Base-by-base conservation (phyloP, 352 stramenopile genomes). In the Phytophthora sojae region DNA sequence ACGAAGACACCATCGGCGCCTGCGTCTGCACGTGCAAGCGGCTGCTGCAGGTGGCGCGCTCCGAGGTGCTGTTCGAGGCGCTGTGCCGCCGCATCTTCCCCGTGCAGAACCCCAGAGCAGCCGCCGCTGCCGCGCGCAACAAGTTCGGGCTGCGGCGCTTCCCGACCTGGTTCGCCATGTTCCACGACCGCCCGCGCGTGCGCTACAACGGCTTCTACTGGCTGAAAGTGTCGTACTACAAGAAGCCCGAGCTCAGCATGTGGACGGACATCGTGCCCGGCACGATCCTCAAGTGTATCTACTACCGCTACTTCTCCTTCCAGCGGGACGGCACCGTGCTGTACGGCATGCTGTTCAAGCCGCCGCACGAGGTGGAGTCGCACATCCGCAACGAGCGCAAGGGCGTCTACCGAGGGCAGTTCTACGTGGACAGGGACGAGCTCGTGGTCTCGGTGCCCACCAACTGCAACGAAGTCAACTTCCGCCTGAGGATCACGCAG, bases 251-350 rank as follows among this genome's bases (percentile, higher is more conserved):
- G 74, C 73, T 91, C 61, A 95, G 90, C 71, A 93, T 95, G 86
- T 95, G 85, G 86, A 89, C 74, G 29, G 88, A 95, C 12, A 74
- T 77, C 21, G 82, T 92, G 15, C 79, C 85, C 0, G 83, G 82
- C 32, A 90, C 88, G 66, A 93, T 95, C 68, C 74, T 95, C 11
- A 85, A 90, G 63, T 86, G 89, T 39, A 80, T 94, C 26, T 94
- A 95, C 74, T 95, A 95, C 73, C 84, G 88, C 51, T 94, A 94
- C 68, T 93, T 95, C 32, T 87, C 77, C 19, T 95, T 95, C 72
- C 83, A 92, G 57, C 77, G 83, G 35, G 80, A 95, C 52, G 88
- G 86, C 26, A 81, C 83, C 0, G 85, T 95, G 50, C 67, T 93
- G 9, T 95, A 95, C 60, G 83, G 76, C 0, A 93, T 95, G 86